These are phyloP conservation scores for Geranium incanum DNA, from an alignment of 441 rosid genomes.

Conservation along the genomic window DNA sequence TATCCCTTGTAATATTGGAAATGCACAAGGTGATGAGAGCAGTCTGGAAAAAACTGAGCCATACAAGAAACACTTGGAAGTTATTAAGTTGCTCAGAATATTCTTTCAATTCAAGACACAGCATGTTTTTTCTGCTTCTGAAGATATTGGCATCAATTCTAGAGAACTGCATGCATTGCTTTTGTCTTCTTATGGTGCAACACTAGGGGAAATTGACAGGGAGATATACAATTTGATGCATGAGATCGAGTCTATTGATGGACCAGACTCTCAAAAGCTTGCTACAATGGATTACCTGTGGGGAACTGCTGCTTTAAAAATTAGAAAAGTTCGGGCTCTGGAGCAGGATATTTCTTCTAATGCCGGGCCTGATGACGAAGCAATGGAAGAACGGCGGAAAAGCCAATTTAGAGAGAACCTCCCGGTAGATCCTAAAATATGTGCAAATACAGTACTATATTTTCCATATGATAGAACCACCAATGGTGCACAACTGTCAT, in stretches of 20 bases:
- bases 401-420: slow-evolving; percentile 74
- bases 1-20: slow-evolving; percentile 28
- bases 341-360: slow-evolving; percentile 36
- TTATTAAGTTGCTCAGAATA: slow-evolving; percentile 60
- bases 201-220: slow-evolving; percentile 61
- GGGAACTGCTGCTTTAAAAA: slow-evolving; percentile 64
- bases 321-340: slow-evolving; percentile 44
- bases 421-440: slow-evolving; percentile 62
- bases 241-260: slow-evolving; percentile 50
- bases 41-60: slow-evolving; percentile 30
- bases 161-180: slow-evolving; percentile 62
- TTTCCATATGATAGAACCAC: slow-evolving; percentile 62
- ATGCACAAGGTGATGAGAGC: slow-evolving; percentile 21
- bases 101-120: slow-evolving; percentile 34
- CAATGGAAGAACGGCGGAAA: slow-evolving; percentile 43
- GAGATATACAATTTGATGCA: slow-evolving; percentile 62
- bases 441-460: slow-evolving; percentile 55
- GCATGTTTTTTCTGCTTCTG: slow-evolving; percentile 31
- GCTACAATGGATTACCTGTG: slow-evolving; percentile 59
- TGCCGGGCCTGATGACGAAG: slow-evolving; percentile 33
- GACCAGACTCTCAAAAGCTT: slow-evolving; percentile 29
- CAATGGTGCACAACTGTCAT: slow-evolving; percentile 25
- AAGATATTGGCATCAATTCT: slow-evolving; percentile 51
- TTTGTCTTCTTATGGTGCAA: slow-evolving; percentile 84
- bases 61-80: slow-evolving; percentile 46